Conservation (phyloP, 257 asterid genomes). For the Salvia hispanica region DNA sequence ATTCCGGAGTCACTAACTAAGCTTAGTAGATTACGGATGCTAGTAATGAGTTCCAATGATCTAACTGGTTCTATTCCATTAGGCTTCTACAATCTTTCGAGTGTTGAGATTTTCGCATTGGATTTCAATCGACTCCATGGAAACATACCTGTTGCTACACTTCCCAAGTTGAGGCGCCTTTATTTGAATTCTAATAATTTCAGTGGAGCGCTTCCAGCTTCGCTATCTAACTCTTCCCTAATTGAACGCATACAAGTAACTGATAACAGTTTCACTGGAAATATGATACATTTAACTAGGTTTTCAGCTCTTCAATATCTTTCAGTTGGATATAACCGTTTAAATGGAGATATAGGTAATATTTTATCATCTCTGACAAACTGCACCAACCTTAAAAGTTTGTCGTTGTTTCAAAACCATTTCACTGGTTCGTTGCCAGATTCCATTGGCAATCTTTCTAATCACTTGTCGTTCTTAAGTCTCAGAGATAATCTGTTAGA, state of each 20-base stretch:
- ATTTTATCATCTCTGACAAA: conserved; percentile 38
- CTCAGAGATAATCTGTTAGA: too few species aligned
- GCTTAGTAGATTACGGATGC: neutral
- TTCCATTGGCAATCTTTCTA: conserved; percentile 41
- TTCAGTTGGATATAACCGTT: neutral
- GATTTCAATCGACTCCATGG: conserved; percentile 8
- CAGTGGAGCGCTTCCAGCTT: too few species aligned
- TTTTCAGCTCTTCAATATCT: neutral
- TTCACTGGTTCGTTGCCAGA: too few species aligned
- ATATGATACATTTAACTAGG: conserved; percentile 26
- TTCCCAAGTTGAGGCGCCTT: too few species aligned
- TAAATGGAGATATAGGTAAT: neutral
- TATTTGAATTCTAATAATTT: too few species aligned
- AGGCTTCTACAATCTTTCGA: neutral
- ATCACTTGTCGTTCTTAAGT: neutral
- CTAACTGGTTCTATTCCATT: neutral
- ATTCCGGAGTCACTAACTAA: neutral
- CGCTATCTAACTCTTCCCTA: too few species aligned
- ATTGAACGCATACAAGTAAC: too few species aligned
- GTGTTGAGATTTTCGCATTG: neutral
- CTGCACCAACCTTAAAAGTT: conserved; percentile 30
- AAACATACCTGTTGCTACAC: too few species aligned
- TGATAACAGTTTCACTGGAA: conserved; percentile 14
- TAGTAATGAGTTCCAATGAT: rapidly evolving
- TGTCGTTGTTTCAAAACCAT: too few species aligned